Conservation (phyloP, 2,329 filamentous ascomycete species). For the Trichophyton schoenleinii region DNA sequence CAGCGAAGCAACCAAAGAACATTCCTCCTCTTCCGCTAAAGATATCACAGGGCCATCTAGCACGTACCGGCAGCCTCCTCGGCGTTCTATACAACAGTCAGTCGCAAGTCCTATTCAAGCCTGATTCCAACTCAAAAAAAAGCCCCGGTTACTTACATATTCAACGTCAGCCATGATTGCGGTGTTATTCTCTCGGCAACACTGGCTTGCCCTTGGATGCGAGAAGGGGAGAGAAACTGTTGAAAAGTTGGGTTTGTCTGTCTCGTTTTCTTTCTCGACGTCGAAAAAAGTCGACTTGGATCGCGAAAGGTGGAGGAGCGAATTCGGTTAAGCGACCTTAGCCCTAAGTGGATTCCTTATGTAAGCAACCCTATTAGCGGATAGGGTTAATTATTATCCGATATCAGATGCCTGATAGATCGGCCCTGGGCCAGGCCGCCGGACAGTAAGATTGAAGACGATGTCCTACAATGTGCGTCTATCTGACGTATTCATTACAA, state of each 20-base stretch:
- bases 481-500: too few species aligned
- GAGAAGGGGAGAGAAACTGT: slow-evolving; percentile 31
- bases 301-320: slow-evolving; percentile 18
- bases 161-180: slow-evolving; percentile 76
- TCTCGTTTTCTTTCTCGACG: slow-evolving; percentile 9
- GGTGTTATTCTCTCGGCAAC: slow-evolving; percentile 34
- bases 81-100: slow-evolving; percentile 57
- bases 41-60: neutral
- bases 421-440: too few species aligned
- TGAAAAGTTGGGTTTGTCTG: slow-evolving; percentile 15
- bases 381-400: neutral
- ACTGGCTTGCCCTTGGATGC: slow-evolving; percentile 34
- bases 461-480: neutral
- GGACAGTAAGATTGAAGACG: neutral
- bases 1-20: neutral
- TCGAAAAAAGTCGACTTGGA: slow-evolving; percentile 7
- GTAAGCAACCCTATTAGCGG: slow-evolving; percentile 6
- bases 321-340: slow-evolving; percentile 33
- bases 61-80: slow-evolving; percentile 78
- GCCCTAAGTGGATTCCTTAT: slow-evolving; percentile 21
- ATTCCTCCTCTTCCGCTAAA: neutral
- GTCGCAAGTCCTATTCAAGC: slow-evolving; percentile 11
- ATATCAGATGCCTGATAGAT: neutral
- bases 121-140: neutral
- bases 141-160: slow-evolving; percentile 54